Evolutionary conservation across 2,329 filamentous ascomycete genomes (phyloP), one percentile per base, ranked within the genome.

Genomic region (Cladorrhinum sp.): DNA sequence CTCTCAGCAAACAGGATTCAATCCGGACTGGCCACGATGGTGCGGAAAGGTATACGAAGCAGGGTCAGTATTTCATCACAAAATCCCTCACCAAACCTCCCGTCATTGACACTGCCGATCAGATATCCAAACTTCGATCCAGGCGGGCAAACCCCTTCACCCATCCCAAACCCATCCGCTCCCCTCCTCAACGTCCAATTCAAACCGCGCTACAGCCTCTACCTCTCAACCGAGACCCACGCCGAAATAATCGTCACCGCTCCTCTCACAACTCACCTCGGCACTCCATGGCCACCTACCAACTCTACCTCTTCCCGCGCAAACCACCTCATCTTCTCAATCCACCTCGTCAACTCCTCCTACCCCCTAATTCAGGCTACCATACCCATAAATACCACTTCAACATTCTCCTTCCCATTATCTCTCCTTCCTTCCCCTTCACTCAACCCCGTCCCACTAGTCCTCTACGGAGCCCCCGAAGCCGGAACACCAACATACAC

Each of bases 21-120:
- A 79, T 61, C 69, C 75, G 1, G 77, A 77, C 52, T 78, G 75
- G 77, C 74, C 74, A 12, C 70, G 77, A 50, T 80, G 78, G 79
- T 81, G 79, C 61, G 78, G 79, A 18, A 80, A 80, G 58, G 77
- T 75, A 3, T 80, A 81, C 64, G 64, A 79, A 64, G 62, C 74
- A 6, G 75, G 76, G 70, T 80, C 69, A 36, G 62, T 0, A 28
- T 33, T 21, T n/a, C 2, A 28, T 8, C 26, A 9, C 23, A 10
- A 1, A 33, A 21, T 1, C 23, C 3, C 18, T 18, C 6, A 9
- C n/a, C n/a, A n/a, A n/a, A n/a, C n/a, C n/a, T n/a, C n/a, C n/a
- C n/a, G n/a, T n/a, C n/a, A n/a, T n/a, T n/a, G n/a, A 61, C 16
- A 55, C 5, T 7, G 2, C 4, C 3, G n/a, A n/a, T 1, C 48